These are phyloP conservation scores for Solanum okadae DNA, from an alignment of 257 asterid genomes.

Conservation along the genomic window DNA sequence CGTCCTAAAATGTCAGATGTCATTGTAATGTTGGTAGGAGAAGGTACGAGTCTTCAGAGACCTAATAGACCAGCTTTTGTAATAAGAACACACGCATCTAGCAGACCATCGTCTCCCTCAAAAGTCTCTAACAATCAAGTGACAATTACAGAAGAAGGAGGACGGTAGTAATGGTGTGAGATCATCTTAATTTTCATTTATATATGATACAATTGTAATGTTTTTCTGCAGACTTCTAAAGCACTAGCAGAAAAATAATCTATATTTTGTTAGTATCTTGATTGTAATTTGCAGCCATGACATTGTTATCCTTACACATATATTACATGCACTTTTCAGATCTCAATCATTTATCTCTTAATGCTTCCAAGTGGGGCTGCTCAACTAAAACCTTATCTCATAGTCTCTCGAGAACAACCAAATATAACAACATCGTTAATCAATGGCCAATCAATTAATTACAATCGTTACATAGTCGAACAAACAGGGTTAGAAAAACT, in stretches of 20 bases:
- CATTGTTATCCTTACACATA: no score
- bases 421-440: no score
- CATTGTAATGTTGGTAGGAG: constrained; percentile 10
- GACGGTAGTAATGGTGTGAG: background rate
- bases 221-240: background rate
- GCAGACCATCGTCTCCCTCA: background rate
- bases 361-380: no score
- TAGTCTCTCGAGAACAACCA: no score
- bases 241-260: background rate
- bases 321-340: no score
- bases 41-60: background rate
- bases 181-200: background rate
- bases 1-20: constrained; percentile 17
- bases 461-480: no score
- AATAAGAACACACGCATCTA: background rate
- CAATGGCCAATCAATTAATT: no score
- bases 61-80: constrained; percentile 14
- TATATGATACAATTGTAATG: background rate
- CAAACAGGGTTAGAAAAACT: no score
- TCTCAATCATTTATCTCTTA: no score
- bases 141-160: background rate
- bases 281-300: no score
- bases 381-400: no score
- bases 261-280: no score
- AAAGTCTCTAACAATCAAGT: background rate